Evolutionary conservation across 2,329 filamentous ascomycete genomes (phyloP), one percentile per base, ranked within the genome.

Genomic region (Ophiosphaerella korrae): DNA sequence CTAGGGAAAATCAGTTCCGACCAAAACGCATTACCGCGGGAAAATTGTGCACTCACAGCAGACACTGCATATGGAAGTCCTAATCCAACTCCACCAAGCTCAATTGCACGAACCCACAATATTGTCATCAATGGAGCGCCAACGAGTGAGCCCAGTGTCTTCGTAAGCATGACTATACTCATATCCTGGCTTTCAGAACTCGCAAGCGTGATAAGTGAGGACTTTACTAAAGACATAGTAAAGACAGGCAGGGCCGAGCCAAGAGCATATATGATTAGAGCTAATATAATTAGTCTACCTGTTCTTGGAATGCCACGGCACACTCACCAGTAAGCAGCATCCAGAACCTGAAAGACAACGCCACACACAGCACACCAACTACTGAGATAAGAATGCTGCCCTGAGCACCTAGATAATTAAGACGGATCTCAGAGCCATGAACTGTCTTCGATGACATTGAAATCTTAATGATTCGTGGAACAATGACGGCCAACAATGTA

Each of bases 241-340:
- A 75, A 75, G 5, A 74, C 70, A 0, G 72, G 71, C 12, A 74
- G 57, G 7, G 72, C 71, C 8, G 72, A 75, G 9, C 72, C 72
- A 7, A 73, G 53, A 8, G 72, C 72, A 42, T 75, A 75, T 9
- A 74, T 48, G 7, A 75, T 62, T 13, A 75, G 60, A 1, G 70
- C 72, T 71, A 23, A 1, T 6, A 5, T 33, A 9, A 40, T 62
- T 21, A 61, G 50, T 18, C 11, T 16, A 14, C 31, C 11, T 4
- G 21, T 12, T 37, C 8, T 3, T 18, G 13, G 1, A 3, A 21
- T 11, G 3, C 5, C 11, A 14, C 13, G 5, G 3, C 1, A 12
- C 16, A 51, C 64, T 38, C 55, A 71, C 66, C 64, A 31, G 48
- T 51, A 31, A 73, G 49, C 21, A 73, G 29, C 63, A 68, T 64